Evolutionary conservation across 2,329 filamentous ascomycete species (phyloP), one percentile per base, ranked within the genome.

Genomic region (Penicillium sp.): DNA sequence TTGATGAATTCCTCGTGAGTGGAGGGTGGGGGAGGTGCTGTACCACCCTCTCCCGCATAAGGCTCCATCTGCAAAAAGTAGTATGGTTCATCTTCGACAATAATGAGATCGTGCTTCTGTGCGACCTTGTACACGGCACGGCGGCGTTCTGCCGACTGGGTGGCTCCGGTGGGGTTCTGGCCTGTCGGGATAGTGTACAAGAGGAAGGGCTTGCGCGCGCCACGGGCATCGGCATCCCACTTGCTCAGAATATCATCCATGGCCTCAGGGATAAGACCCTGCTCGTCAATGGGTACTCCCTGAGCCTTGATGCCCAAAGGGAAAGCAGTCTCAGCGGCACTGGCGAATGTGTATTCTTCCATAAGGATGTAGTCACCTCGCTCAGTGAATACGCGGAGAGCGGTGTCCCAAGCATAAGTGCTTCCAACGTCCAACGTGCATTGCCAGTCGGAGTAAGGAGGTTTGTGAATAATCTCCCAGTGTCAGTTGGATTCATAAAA

Each of bases 31-130:
- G 79, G 76, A 3, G 72, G 67, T 1, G 73, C 66, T 0, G 76
- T 64, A 11, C 73, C 66, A 48, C 74, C 64, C 20, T 73, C 68
- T 10, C 78, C 75, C 1, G 75, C 75, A 67, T 89, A 91, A 0
- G 84, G 80, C 54, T 86, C 80, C 79, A 83, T 83, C 59, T 95
- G 90, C 23, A 95, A 75, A 70, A 91, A 95, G 69, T 94, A 95
- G 70, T 95, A 95, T 1, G 90, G 90, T 63, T 95, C 90, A 61
- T 95, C 90, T 70, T 96, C 90, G 53, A 95, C 71, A 59, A 96
- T 90, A 69, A 80, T 85, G 27, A 95, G 59, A 59, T 95, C 86
- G 65, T 95, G 87, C 69, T 87, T 88, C 62, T 84, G 83, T 20
- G 84, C 86, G 10, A 94, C 77, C 23, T 73, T 73, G 67, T 95